A percentile compares a stretch with the other conserved stretches of the same genome.
These are phyloP conservation scores for Mariannaea elegans DNA, from an alignment of 2,329 filamentous ascomycete genomes.

Conservation along the genomic window DNA sequence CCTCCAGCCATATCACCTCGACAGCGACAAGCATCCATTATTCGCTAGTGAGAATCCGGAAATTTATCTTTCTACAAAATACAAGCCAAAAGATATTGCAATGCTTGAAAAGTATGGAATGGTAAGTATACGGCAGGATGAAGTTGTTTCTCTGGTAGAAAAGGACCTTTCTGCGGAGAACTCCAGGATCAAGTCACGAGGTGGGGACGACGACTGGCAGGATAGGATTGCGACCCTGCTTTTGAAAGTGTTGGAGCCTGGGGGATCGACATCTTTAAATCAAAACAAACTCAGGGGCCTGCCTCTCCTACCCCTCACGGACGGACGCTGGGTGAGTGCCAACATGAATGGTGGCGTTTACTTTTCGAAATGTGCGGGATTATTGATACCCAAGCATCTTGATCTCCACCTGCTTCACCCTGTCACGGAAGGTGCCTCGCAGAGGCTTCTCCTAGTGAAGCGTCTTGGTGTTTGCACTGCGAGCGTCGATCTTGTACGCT, in stretches of 20 bases:
- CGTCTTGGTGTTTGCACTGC: neutral
- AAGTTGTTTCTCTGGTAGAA: neutral
- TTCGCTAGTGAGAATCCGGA: slow-evolving; percentile 24
- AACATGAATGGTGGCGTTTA: neutral
- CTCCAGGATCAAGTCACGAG: neutral
- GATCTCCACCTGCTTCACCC: neutral
- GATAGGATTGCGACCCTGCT: neutral
- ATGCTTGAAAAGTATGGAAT: no score
- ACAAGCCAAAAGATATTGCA: neutral
- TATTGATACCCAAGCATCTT: neutral
- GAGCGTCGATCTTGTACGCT: neutral
- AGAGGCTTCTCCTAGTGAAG: neutral
- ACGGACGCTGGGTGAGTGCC: neutral
- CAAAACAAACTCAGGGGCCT: neutral
- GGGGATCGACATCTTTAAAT: neutral
- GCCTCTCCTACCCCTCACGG: neutral
- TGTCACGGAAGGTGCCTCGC: no score
- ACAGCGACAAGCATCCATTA: slow-evolving; percentile 27
- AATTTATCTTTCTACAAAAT: slow-evolving; percentile 31
- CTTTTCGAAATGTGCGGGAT: neutral
- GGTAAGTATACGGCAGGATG: neutral
- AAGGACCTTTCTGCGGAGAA: neutral
- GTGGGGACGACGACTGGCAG: neutral
- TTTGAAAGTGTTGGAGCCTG: neutral
- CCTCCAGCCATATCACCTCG: neutral